Conservation (phyloP, 352 stramenopile genomes). For the Globisporangium nodosum region DNA sequence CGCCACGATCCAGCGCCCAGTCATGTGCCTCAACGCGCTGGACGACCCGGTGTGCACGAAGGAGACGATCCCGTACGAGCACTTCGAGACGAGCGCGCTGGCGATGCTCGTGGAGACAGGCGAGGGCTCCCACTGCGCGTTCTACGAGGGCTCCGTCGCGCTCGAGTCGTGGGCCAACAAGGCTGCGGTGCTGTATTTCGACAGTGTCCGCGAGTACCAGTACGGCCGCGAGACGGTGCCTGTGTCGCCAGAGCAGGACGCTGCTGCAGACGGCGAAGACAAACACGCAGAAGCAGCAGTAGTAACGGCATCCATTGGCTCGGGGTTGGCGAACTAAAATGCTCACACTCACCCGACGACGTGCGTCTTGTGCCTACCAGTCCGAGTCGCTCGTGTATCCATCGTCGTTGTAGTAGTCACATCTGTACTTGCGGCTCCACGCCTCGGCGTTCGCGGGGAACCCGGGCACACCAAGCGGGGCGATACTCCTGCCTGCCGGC, state of each 20-base stretch:
- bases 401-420: slow-evolving; percentile 53
- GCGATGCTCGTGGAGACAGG: slow-evolving; percentile 50
- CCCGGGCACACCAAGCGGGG: slow-evolving; percentile 35
- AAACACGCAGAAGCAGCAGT: background rate
- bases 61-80: slow-evolving; percentile 59
- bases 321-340: background rate
- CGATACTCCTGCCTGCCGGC: slow-evolving; percentile 13
- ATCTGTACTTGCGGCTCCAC: slow-evolving; percentile 39
- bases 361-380: slow-evolving; percentile 8
- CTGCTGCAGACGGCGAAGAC: background rate
- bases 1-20: slow-evolving; percentile 41
- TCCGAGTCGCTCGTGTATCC: slow-evolving; percentile 26
- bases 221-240: background rate
- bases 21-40: slow-evolving; percentile 71
- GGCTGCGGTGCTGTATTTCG: slow-evolving; percentile 56
- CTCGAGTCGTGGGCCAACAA: slow-evolving; percentile 67
- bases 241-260: background rate
- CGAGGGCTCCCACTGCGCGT: slow-evolving; percentile 70
- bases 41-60: slow-evolving; percentile 77
- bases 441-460: slow-evolving; percentile 32
- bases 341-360: background rate
- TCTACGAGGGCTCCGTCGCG: slow-evolving; percentile 52
- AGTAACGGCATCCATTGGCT: background rate
- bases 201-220: slow-evolving; percentile 44
- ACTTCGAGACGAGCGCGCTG: slow-evolving; percentile 43